phyloP scores from a whole-genome alignment of 108 stramenopile species.

The Mediolabrus comicus region DNA sequence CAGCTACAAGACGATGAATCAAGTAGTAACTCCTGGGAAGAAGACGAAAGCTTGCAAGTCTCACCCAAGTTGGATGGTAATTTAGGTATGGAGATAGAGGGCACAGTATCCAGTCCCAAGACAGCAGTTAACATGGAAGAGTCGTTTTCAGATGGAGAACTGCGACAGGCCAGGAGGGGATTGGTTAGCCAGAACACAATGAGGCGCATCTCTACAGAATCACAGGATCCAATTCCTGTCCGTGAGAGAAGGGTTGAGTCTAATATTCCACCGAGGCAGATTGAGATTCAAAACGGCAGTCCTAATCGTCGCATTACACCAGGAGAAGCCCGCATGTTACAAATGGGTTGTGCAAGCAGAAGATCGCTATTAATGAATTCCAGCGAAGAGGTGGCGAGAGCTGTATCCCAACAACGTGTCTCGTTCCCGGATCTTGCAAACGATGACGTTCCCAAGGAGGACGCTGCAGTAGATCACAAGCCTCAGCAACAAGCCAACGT shows the following conservation, averaged over 20 bases:
- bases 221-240: not conserved
- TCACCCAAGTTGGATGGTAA: not conserved
- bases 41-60: not conserved
- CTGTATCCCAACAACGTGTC: not conserved
- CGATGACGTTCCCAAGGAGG: not conserved
- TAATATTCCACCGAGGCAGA: no score
- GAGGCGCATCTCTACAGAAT: not conserved
- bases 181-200: not conserved
- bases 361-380: not conserved
- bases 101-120: no score
- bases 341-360: not conserved
- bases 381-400: not conserved
- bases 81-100: no score
- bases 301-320: not conserved
- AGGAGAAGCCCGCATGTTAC: not conserved
- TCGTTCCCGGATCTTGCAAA: not conserved
- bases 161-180: not conserved
- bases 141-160: not conserved
- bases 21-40: not conserved
- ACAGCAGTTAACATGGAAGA: no score
- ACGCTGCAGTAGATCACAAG: not conserved
- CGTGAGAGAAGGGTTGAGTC: not conserved
- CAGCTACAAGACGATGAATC: not conserved
- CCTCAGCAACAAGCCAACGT: not conserved
- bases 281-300: no score